Percentiles rank a stretch among this genome's conserved stretches.
Conservation (phyloP, 306 rosid genomes). For the Pueraria montana region DNA sequence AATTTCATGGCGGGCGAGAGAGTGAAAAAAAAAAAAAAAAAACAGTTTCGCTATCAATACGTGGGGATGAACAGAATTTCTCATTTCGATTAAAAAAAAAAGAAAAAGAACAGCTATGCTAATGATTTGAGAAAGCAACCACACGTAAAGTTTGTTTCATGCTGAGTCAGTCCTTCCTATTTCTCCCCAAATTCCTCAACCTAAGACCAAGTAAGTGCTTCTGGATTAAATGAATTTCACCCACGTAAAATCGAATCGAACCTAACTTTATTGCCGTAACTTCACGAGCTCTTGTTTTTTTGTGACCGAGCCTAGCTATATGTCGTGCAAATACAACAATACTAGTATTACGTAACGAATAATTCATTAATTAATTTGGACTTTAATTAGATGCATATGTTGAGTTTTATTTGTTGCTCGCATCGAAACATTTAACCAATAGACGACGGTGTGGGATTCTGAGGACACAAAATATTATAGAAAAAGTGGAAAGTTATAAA, state of each 20-base stretch:
- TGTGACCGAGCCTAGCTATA: too few species aligned
- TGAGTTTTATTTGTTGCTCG: constrained; percentile 53
- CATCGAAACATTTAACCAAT: constrained; percentile 54
- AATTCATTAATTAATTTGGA: not conserved
- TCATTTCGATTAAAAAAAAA: not conserved
- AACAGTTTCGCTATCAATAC: constrained; percentile 27
- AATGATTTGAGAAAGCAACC: constrained; percentile 59
- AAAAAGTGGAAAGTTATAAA: constrained; percentile 39
- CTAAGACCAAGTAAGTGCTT: not conserved
- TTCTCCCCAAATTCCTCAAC: constrained; percentile 41
- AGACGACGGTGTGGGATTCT: constrained; percentile 50
- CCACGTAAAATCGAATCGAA: constrained; percentile 37
- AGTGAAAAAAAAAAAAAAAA: not conserved
- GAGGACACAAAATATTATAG: constrained; percentile 51
- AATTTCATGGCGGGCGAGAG: constrained; percentile 39
- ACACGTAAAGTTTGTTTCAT: constrained; percentile 40
- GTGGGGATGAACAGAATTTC: constrained; percentile 32
- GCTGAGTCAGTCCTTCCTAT: constrained; percentile 47
- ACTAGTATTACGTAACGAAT: not conserved
- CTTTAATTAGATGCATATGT: not conserved
- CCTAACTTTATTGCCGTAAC: constrained; percentile 6
- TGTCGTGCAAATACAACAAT: not conserved
- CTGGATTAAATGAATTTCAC: constrained; percentile 31
- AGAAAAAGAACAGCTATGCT: not conserved
- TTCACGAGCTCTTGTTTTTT: not conserved